phyloP scores from a whole-genome alignment of 345 rosid species.

The Gossypium longicalyx region DNA sequence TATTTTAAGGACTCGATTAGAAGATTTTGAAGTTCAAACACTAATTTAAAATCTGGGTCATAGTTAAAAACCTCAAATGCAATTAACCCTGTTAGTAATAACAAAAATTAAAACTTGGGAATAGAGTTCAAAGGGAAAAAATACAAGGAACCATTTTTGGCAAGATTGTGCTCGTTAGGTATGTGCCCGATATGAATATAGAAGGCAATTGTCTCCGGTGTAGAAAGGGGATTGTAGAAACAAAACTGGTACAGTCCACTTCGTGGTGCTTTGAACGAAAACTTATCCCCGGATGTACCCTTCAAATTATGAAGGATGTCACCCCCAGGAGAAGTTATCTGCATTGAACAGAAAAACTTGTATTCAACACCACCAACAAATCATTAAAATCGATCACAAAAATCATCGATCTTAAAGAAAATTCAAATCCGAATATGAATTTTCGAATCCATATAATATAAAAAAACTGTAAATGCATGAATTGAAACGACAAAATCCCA shows the following conservation, averaged over 20 bases:
- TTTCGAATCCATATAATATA: too few species aligned
- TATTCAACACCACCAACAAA: not conserved
- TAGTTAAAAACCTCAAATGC: too few species aligned
- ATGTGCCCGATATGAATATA: constrained; percentile 93
- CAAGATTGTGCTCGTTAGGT: constrained; percentile 84
- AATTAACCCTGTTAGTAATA: not conserved
- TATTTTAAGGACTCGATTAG: too few species aligned
- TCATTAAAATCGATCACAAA: not conserved
- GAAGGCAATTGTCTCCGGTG: constrained; percentile 92
- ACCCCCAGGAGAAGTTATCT: constrained; percentile 84
- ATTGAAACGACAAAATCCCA: not conserved
- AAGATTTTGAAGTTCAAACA: too few species aligned
- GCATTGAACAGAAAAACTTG: constrained; percentile 2
- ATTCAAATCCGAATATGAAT: too few species aligned
- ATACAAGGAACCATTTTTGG: constrained; percentile 68
- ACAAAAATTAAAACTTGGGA: not conserved
- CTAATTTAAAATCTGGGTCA: too few species aligned
- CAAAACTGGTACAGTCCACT: constrained; percentile 98
- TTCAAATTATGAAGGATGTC: constrained; percentile 56
- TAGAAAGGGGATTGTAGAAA: constrained; percentile 76
- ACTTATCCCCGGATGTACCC: constrained; percentile 91
- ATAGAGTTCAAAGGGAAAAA: constrained; percentile 9
- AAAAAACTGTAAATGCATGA: too few species aligned
- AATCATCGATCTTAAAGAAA: too few species aligned
- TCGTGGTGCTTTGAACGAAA: constrained; percentile 78